Conservation (phyloP, 2,329 filamentous ascomycete genomes). For the Dactylellina sp. region DNA sequence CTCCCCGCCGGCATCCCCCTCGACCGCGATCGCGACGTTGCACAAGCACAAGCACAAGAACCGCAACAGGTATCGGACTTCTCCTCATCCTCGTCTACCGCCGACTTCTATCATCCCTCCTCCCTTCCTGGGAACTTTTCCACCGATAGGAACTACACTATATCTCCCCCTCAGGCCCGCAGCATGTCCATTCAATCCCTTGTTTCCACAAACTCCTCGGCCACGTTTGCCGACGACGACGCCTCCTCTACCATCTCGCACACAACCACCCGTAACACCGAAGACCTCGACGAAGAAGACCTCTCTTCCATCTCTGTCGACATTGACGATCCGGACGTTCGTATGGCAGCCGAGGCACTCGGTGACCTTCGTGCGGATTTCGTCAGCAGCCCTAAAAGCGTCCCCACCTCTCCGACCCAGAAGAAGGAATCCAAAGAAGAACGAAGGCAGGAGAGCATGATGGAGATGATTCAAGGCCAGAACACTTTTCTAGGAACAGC, state of each 20-base stretch:
- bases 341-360: constrained; percentile 79
- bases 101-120: constrained; percentile 11
- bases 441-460: constrained; percentile 64
- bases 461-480: constrained; percentile 69
- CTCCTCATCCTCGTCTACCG: constrained; percentile 28
- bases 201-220: constrained; percentile 42
- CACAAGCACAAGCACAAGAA: constrained; percentile 40
- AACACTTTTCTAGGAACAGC: constrained; percentile 70
- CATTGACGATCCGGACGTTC: constrained; percentile 75
- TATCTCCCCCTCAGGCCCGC: constrained; percentile 27
- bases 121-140: background rate
- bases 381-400: constrained; percentile 58
- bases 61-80: constrained; percentile 4
- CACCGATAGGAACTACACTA: constrained; percentile 7
- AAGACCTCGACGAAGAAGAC: constrained; percentile 44
- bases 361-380: constrained; percentile 73
- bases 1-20: constrained; percentile 15
- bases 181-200: constrained; percentile 57
- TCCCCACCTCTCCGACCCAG: constrained; percentile 59
- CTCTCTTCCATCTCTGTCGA: constrained; percentile 33
- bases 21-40: constrained; percentile 24
- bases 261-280: constrained; percentile 54
- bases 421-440: constrained; percentile 62
- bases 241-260: constrained; percentile 46
- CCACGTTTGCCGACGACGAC: constrained; percentile 52